These are phyloP conservation scores for Xylaria curta DNA, from an alignment of 495 filamentous ascomycete species.

Conservation along the genomic window DNA sequence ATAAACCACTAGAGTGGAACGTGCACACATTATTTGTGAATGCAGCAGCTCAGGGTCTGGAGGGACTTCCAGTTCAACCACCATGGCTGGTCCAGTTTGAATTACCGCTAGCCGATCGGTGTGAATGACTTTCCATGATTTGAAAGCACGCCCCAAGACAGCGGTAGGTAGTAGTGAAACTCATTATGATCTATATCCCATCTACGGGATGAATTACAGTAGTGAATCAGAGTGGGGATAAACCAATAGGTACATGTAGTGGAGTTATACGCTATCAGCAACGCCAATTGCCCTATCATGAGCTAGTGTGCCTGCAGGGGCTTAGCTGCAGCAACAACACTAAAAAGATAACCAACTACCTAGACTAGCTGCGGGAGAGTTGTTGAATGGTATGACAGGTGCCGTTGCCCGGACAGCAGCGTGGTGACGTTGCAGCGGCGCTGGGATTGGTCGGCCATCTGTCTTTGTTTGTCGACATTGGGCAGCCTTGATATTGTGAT, in stretches of 20 bases:
- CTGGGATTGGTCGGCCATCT: slow-evolving; percentile 35
- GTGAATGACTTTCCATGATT: neutral
- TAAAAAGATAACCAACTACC: neutral
- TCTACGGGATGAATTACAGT: neutral
- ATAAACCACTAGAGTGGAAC: slow-evolving; percentile 38
- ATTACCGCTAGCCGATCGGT: slow-evolving; percentile 1
- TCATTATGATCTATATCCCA: neutral
- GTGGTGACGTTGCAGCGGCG: slow-evolving; percentile 34
- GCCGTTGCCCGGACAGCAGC: slow-evolving; percentile 36
- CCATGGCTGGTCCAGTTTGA: slow-evolving; percentile 7
- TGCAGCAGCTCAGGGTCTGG: slow-evolving; percentile 55
- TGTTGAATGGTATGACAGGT: slow-evolving; percentile 5
- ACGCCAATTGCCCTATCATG: slow-evolving; percentile 16
- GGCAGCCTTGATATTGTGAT: slow-evolving; percentile 20
- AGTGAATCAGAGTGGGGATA: neutral
- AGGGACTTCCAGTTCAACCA: slow-evolving; percentile 3
- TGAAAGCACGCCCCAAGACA: neutral
- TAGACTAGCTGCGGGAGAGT: slow-evolving; percentile 3
- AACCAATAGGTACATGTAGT: neutral
- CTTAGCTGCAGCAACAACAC: neutral
- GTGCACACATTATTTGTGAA: slow-evolving; percentile 74
- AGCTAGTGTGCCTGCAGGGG: neutral
- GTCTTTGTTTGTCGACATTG: slow-evolving; percentile 40
- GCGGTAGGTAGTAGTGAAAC: neutral
- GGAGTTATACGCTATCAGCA: neutral